These are phyloP conservation scores for Kluyveromyces wickerhamii DNA, from an alignment of 805 yeast genomes.

Conservation along the genomic window DNA sequence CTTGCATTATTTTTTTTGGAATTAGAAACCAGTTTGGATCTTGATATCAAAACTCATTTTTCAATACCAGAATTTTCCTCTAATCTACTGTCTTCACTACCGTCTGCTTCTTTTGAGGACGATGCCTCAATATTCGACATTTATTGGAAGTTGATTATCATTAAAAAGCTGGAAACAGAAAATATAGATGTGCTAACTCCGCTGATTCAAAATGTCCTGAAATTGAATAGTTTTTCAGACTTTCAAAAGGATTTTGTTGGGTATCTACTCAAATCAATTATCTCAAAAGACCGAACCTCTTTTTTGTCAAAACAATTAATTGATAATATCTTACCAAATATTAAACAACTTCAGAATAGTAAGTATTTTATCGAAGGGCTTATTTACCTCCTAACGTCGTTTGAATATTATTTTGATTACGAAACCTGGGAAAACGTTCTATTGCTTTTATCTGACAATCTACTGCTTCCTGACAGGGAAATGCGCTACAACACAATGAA, in stretches of 20 bases:
- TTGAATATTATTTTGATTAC: not conserved
- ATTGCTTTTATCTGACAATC: conserved; percentile 26
- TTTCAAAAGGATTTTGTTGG: conserved; percentile 39
- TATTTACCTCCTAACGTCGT: conserved; percentile 12
- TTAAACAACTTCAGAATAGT: conserved; percentile 30
- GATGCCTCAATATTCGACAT: conserved; percentile 28
- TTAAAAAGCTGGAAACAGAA: conserved; percentile 32
- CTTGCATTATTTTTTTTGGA: conserved; percentile 38
- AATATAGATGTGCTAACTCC: conserved; percentile 12
- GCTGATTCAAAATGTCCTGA: conserved; percentile 5
- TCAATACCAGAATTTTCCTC: not conserved
- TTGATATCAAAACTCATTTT: not conserved
- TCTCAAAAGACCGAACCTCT: conserved; percentile 17
- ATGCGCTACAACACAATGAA: conserved; percentile 45
- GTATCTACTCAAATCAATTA: conserved; percentile 29
- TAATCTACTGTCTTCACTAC: not conserved
- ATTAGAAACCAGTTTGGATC: conserved; percentile 16
- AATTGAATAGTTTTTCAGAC: conserved; percentile 9
- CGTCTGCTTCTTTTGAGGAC: not conserved
- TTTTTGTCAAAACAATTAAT: conserved; percentile 11
- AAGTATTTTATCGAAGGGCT: conserved; percentile 33
- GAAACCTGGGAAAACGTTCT: conserved; percentile 1
- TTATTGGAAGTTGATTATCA: conserved; percentile 45
- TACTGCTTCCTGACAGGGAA: conserved; percentile 42
- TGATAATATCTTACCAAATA: conserved; percentile 14